Conservation (phyloP, 2,329 filamentous ascomycete species). For the Stagonosporopsis vannaccii region DNA sequence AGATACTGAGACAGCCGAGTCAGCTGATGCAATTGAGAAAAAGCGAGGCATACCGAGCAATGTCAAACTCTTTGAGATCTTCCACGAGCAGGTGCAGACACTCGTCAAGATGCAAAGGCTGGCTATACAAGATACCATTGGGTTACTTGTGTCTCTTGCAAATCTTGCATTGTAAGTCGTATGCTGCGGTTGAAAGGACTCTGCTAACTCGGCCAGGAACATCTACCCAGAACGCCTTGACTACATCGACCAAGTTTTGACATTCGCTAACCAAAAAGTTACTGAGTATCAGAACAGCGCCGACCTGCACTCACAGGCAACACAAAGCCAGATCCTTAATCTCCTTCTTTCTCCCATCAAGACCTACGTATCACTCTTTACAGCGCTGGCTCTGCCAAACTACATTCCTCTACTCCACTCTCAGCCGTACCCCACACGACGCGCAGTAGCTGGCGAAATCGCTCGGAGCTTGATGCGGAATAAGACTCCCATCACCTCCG, state of each 20-base stretch:
- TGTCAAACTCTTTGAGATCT: conserved; percentile 93
- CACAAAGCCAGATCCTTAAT: conserved; percentile 87
- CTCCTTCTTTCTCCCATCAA: conserved; percentile 91
- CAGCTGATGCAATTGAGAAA: conserved; percentile 55
- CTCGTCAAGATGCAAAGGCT: conserved; percentile 90
- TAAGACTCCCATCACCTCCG: conserved; percentile 78
- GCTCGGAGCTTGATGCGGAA: conserved; percentile 83
- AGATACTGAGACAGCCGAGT: conserved; percentile 50
- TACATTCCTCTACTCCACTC: conserved; percentile 90
- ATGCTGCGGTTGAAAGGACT: background rate
- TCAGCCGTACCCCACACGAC: conserved; percentile 89
- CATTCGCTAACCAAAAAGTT: conserved; percentile 87
- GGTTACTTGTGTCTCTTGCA: conserved; percentile 87
- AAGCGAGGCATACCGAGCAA: conserved; percentile 71
- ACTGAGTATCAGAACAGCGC: conserved; percentile 90
- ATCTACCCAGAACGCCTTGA: conserved; percentile 93
- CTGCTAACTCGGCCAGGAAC: conserved; percentile 61
- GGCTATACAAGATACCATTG: conserved; percentile 93
- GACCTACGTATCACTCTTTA: conserved; percentile 92
- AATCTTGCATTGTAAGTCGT: conserved; percentile 79
- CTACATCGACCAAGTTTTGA: conserved; percentile 92
- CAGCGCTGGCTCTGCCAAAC: conserved; percentile 89
- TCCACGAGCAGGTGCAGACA: conserved; percentile 94
- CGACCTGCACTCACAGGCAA: conserved; percentile 87
- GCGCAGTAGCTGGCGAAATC: conserved; percentile 90